Base-by-base conservation (phyloP, 164 flowering plant species). In the Taxillus chinensis region DNA sequence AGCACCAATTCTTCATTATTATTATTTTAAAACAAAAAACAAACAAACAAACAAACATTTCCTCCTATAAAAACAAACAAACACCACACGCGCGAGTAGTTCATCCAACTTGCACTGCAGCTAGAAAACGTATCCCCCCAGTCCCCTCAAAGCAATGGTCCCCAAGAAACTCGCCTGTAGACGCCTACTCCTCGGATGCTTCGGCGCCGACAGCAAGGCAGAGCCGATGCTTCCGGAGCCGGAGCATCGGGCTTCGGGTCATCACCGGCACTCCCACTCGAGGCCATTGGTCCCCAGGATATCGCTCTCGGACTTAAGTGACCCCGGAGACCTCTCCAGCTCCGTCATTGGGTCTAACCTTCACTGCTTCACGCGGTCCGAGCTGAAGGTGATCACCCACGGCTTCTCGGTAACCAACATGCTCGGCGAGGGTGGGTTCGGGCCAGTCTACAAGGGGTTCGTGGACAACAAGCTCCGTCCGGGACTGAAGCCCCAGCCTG, bases 361-460 rank as follows among this genome's bases (percentile, higher is more conserved):
- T 62, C 83, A 83, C 45, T 46, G 74, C 8, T 90, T 90, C 66
- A 84, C 84, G 0, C 61, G 74, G 4, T 49, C 64, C n/a, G 95
- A 90, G 71, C 78, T 90, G 15, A 65, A 74, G 59, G 39, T 54
- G 58, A 79, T 90, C 41, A 85, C 96, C 0, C 70, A 73, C 10
- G 70, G 63, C 61, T 86, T 85, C 74, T 77, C 86, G 0, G 68
- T 71, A 8, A 68, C 74, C 41, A 82, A 81, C 65, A 76, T 70
- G 55, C 77, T 90, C 0, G 93, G 92, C 0, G 92, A 87, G 69
- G 96, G 95, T 9, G 96, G 96, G 61, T 90, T 90, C 43, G 96
- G 96, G 1, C 74, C 78, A 3, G 96, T 90, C 39, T 81, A 85
- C 59, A 90, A 90, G 54, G 96, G 96, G 15, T 82, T 82, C 70